phyloP scores from a whole-genome alignment of 106 monocot genomes.

The Allium fistulosum region DNA sequence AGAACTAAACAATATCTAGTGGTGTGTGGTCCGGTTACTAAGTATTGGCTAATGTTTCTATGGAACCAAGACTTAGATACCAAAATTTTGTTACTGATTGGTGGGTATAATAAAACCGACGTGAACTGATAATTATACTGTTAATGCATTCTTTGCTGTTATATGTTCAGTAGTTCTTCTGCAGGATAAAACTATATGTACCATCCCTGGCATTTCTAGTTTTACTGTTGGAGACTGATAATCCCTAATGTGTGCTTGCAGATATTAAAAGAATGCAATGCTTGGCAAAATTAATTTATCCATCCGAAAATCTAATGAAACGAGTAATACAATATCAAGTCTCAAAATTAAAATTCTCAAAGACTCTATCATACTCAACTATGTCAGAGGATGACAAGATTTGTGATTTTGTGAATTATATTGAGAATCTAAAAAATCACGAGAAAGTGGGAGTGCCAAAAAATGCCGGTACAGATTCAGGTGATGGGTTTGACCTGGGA shows the following conservation, averaged over 20 bases:
- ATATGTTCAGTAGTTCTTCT: too few species aligned
- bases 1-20: too few species aligned
- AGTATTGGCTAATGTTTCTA: too few species aligned
- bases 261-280: slow-evolving; percentile 8
- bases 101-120: too few species aligned
- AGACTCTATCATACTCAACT: slow-evolving; percentile 7
- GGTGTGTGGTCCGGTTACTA: too few species aligned
- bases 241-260: not conserved
- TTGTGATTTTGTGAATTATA: slow-evolving; percentile 54
- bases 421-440: slow-evolving; percentile 83
- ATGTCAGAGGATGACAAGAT: slow-evolving; percentile 36
- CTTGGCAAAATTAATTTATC: not conserved
- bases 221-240: too few species aligned
- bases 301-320: not conserved
- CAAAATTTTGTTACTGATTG: too few species aligned
- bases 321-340: not conserved
- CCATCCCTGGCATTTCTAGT: too few species aligned
- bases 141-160: too few species aligned
- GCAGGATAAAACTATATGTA: too few species aligned
- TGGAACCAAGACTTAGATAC: too few species aligned
- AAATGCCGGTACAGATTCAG: slow-evolving; percentile 73
- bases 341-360: not conserved
- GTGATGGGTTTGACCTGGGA: slow-evolving; percentile 95
- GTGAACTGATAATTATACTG: too few species aligned
- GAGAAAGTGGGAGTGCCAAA: slow-evolving; percentile 66